phyloP scores from a whole-genome alignment of 371 early-diverging fungal genomes.

The Mortierella sp. region DNA sequence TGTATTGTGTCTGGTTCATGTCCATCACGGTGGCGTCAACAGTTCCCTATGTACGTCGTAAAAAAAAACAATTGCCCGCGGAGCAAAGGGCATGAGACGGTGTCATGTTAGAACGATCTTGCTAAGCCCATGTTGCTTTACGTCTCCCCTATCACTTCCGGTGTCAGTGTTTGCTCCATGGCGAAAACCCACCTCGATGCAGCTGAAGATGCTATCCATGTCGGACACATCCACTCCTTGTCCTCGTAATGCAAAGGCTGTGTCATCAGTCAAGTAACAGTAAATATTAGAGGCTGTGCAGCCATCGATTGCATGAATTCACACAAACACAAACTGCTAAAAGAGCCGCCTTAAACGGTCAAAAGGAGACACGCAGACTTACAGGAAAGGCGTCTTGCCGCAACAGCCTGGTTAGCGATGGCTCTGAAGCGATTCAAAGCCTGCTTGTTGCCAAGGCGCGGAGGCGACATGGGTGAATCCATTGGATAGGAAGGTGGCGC shows the following conservation, averaged over 20 bases:
- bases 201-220: slow-evolving; percentile 48
- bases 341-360: too few species aligned
- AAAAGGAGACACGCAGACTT: not conserved
- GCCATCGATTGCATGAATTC: not conserved
- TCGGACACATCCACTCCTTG: slow-evolving; percentile 52
- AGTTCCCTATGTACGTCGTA: slow-evolving; percentile 2
- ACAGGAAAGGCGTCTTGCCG: slow-evolving; percentile 29
- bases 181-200: slow-evolving; percentile 33
- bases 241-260: slow-evolving; percentile 31
- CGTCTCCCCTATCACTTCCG: not conserved
- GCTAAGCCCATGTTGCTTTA: not conserved
- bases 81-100: not conserved
- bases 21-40: slow-evolving; percentile 47
- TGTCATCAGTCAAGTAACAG: not conserved
- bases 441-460: not conserved
- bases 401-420: slow-evolving; percentile 4
- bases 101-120: not conserved
- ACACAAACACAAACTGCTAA: not conserved
- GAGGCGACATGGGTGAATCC: slow-evolving; percentile 12
- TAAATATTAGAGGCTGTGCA: not conserved
- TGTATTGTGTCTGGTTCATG: slow-evolving; percentile 22
- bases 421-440: slow-evolving; percentile 26
- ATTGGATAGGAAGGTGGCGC: not conserved
- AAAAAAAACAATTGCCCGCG: not conserved
- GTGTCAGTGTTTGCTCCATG: not conserved